Base-by-base conservation (phyloP, 2,329 filamentous ascomycete genomes). In the Lachnellula occidentalis region DNA sequence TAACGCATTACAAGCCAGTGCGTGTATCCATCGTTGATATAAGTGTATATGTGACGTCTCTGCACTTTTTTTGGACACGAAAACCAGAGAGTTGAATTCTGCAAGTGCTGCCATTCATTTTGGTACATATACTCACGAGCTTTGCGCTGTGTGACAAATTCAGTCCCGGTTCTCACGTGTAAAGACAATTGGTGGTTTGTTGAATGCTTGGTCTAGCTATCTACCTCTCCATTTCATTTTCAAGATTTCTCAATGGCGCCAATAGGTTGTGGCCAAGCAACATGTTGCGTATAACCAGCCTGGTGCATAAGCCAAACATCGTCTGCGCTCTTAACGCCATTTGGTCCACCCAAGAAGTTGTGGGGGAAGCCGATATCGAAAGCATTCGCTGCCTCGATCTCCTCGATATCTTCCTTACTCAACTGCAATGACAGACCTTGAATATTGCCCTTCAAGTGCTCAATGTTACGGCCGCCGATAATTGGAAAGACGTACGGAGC, bases 401-500 rank as follows among this genome's bases (percentile, higher is more conserved):
- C 78, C 37, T 79, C 70, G 24, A 92, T 79, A 43, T 92, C 85
- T 56, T 85, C 76, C 0, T 74, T 67, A 0, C 73, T 78, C 36
- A 92, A 72, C 52, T 77, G 71, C 42, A 90, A 72, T 1, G 74
- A 76, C 37, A 92, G 73, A 0, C 85, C 84, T 63, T 85, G 79
- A 60, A 90, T 86, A 64, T 90, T 90, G 54, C 76, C 77, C 65
- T 84, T 79, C 41, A 92, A 72, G 66, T 91, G 86, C 48, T 85
- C 81, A 9, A 88, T 69, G 62, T 83, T 90, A 11, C 86, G 78
- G 0, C 85, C 84, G 11, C 87, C 87, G 4, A 90, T 75, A 41
- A 91, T 82, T 1, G 88, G 88, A 65, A 88, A 89, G 12, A 90
- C 83, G 63, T 88, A 82, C 0, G 85, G 80, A 0, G 83, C 74